These are phyloP conservation scores for Aspergillus luchuensis DNA, from an alignment of 2,329 filamentous ascomycete genomes.

Conservation along the genomic window DNA sequence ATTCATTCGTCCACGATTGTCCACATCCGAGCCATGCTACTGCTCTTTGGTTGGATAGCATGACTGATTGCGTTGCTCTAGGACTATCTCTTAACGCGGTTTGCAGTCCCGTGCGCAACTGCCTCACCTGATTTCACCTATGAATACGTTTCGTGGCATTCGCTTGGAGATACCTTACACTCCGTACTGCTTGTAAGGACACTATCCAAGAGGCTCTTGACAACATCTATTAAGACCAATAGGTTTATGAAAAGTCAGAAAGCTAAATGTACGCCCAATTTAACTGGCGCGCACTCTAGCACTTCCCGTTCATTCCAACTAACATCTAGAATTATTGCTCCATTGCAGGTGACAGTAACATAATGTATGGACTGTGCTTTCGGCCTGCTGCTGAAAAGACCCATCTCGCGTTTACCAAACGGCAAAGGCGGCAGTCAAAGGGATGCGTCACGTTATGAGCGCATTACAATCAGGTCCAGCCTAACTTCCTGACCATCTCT, in stretches of 20 bases:
- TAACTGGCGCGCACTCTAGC: too few species aligned
- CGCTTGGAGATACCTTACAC: neutral
- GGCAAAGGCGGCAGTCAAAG: constrained; percentile 3
- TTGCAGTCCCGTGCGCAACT: neutral
- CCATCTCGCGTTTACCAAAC: neutral
- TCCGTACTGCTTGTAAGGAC: neutral
- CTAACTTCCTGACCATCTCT: neutral
- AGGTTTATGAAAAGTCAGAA: neutral
- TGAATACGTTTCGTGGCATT: neutral
- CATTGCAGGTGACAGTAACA: neutral
- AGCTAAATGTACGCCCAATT: too few species aligned
- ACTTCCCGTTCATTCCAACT: too few species aligned
- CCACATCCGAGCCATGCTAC: neutral
- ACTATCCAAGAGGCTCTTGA: neutral
- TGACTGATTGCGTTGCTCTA: neutral
- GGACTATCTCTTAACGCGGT: neutral
- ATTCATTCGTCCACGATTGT: neutral
- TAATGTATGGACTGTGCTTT: neutral
- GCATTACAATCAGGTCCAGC: constrained; percentile 5
- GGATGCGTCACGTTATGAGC: neutral
- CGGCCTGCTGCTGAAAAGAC: neutral
- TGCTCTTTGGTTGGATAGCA: neutral
- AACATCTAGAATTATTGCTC: neutral
- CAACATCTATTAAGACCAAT: too few species aligned
- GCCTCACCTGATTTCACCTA: neutral